Base-by-base conservation (phyloP, 306 rosid species). In the Pueraria montana region DNA sequence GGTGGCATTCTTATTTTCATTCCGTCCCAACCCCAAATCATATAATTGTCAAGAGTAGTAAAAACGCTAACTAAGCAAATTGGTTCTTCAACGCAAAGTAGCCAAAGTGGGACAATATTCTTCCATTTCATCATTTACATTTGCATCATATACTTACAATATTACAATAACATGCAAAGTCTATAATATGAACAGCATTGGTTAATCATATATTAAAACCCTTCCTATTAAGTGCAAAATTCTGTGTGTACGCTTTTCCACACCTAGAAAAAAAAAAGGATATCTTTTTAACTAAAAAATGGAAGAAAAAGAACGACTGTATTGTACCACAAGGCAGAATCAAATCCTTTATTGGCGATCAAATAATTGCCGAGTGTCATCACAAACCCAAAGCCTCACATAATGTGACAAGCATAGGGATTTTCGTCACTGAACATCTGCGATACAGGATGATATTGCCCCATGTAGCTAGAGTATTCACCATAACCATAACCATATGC, bases 391-490 rank as follows among this genome's bases (percentile, higher is more conserved):
- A 66, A 53, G 52, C 34, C 32, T 85, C 91, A 95, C 97, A 95
- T 90, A 34, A 93, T 27, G 0, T 83, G 89, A 76, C 98, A 95
- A 10, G 93, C 97, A 82, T 93, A 89, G 1, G 98, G 98, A 85
- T 95, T 95, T 80, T 95, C 98, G 0, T 93, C 98, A 18, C 94
- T 95, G 55, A 95, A 95, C 32, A 91, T 64, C 48, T 89, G 90
- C 0, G 97, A 94, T 5, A 94, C 89, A 64, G 6, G 45, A 30
- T 87, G 87, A 32, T 61, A 52, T 1, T 79, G 84, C 48, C 63
- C 77, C 8, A 86, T 90, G 26, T 52, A 75, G 7, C 30, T 27
- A 32, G 53, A 43, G 13, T 34, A 17, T 2, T 85, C 90, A 84
- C 88, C 89, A 46, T 67, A 55, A 76, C 86, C 86, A 72, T 61